These are phyloP conservation scores for Thalassia testudinum DNA, from an alignment of 116 monocot species.

Conservation along the genomic window DNA sequence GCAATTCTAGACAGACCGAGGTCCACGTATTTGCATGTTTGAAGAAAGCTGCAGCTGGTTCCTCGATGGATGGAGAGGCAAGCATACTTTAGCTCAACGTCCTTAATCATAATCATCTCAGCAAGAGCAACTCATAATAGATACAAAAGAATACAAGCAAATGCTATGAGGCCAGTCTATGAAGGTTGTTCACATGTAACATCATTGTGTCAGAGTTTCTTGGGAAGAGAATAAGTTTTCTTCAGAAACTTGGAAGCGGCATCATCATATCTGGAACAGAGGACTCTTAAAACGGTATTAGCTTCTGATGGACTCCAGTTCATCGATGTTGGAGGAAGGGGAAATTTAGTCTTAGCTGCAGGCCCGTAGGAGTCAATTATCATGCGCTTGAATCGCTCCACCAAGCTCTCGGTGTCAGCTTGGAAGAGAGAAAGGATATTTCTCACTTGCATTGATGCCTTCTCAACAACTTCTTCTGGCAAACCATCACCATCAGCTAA, in stretches of 20 bases:
- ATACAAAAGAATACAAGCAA: too few relatives aligned
- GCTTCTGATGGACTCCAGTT: conserved; percentile 81
- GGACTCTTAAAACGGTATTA: conserved; percentile 70
- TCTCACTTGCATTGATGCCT: conserved; percentile 53
- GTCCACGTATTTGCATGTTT: too few relatives aligned
- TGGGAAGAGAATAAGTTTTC: conserved; percentile 86
- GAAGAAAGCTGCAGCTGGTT: too few relatives aligned
- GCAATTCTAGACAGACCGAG: too few relatives aligned
- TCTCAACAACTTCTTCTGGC: conserved; percentile 79
- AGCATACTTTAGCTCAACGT: too few relatives aligned
- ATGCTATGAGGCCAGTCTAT: too few relatives aligned
- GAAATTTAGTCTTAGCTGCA: conserved; percentile 36
- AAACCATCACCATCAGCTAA: conserved; percentile 88
- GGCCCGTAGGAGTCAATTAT: conserved; percentile 32
- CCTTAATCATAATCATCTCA: too few relatives aligned
- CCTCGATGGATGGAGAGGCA: too few relatives aligned
- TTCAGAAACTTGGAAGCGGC: conserved; percentile 76
- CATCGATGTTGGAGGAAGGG: conserved; percentile 63
- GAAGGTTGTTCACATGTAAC: background rate
- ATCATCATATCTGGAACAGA: conserved; percentile 79
- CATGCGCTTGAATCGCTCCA: conserved; percentile 51
- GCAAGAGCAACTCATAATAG: too few relatives aligned
- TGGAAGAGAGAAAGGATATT: conserved; percentile 60
- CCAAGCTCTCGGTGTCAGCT: conserved; percentile 51
- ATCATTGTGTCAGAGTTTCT: conserved; percentile 38